These are phyloP conservation scores for Penicillium subrubescens DNA, from an alignment of 495 filamentous ascomycete genomes.

Conservation along the genomic window DNA sequence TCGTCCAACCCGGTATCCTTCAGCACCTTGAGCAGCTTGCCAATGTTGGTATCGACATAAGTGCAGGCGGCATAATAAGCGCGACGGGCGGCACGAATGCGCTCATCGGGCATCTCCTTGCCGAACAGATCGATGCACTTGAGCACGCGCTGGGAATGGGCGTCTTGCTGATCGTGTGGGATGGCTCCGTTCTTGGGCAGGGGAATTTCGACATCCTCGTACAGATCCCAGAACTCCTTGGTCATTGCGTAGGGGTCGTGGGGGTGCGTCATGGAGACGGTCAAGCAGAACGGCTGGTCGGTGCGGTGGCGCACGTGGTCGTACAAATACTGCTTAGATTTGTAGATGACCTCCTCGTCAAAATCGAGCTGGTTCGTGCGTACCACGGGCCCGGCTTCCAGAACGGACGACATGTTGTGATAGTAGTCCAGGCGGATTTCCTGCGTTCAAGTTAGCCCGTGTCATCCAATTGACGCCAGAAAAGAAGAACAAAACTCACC, in stretches of 20 bases:
- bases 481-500: constrained; percentile 27
- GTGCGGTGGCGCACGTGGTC: constrained; percentile 73
- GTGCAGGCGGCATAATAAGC: constrained; percentile 88
- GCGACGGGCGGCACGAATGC: constrained; percentile 74
- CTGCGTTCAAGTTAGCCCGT: constrained; percentile 20
- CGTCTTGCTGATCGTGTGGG: constrained; percentile 74
- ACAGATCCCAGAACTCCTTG: constrained; percentile 83
- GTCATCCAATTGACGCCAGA: not conserved
- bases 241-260: constrained; percentile 92
- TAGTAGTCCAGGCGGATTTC: constrained; percentile 86
- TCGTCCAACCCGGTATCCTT: constrained; percentile 74
- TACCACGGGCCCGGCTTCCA: constrained; percentile 80
- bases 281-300: constrained; percentile 80
- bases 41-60: constrained; percentile 87
- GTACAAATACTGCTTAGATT: constrained; percentile 78
- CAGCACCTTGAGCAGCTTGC: constrained; percentile 71
- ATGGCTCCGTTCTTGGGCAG: constrained; percentile 70
- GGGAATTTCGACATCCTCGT: constrained; percentile 83
- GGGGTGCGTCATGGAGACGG: constrained; percentile 86
- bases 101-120: constrained; percentile 73
- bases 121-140: constrained; percentile 81
- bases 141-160: constrained; percentile 77
- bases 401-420: constrained; percentile 86
- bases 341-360: constrained; percentile 90
- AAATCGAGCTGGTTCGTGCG: constrained; percentile 93